Evolutionary conservation across 305 asterid genomes (phyloP).

Genomic region (Euphrasia arctica): DNA sequence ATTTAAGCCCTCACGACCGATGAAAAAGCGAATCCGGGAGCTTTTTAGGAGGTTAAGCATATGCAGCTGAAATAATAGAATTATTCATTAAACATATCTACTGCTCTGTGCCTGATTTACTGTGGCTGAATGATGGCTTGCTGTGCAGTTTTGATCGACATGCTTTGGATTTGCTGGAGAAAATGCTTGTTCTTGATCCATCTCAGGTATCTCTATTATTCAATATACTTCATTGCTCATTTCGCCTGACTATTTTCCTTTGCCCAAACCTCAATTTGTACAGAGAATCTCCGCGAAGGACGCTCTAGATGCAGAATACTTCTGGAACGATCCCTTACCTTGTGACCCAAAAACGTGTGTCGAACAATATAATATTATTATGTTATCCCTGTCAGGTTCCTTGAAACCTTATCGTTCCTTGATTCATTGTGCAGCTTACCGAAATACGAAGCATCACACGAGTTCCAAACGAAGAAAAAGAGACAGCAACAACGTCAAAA

Average conservation of each 20-base stretch:
- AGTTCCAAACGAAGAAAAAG: constrained; percentile 95
- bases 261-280: constrained; percentile 24
- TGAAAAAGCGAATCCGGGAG: constrained; percentile 88
- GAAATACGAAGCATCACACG: constrained; percentile 88
- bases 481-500: constrained; percentile 91
- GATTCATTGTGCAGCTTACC: constrained; percentile 59
- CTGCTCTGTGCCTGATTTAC: constrained; percentile 20
- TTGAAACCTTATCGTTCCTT: neutral
- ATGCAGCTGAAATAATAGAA: constrained; percentile 23
- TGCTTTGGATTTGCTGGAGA: constrained; percentile 91
- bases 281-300: neutral
- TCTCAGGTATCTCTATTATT: constrained; percentile 57
- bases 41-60: constrained; percentile 78
- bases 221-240: neutral
- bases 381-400: no score
- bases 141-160: constrained; percentile 77
- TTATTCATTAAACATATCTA: constrained; percentile 11
- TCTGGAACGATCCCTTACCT: neutral
- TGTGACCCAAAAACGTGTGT: constrained; percentile 93
- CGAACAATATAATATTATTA: neutral
- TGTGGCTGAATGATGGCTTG: constrained; percentile 26
- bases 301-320: neutral
- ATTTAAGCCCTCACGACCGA: constrained; percentile 79
- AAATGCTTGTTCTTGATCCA: constrained; percentile 96
- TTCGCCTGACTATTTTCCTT: neutral